Conservation (phyloP, 2,329 filamentous ascomycete genomes). For the Fusarium cyanostomum region DNA sequence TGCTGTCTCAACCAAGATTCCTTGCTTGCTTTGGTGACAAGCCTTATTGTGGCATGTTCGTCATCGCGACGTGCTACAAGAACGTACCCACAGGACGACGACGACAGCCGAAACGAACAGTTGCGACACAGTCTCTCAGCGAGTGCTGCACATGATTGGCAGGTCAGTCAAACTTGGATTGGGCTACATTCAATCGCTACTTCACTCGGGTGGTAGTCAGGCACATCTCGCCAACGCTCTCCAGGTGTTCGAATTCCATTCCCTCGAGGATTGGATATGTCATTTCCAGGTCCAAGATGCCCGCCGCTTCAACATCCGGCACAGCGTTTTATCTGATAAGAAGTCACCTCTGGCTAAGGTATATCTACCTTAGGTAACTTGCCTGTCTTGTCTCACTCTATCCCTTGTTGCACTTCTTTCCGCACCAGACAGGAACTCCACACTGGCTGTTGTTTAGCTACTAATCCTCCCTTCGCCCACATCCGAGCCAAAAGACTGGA, state of each 20-base stretch:
- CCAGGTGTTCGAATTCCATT: background rate
- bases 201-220: background rate
- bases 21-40: conserved; percentile 18
- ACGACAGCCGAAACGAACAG: conserved; percentile 18
- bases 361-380: too few species aligned
- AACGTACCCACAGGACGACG: conserved; percentile 11
- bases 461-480: conserved; percentile 13
- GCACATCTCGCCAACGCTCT: background rate
- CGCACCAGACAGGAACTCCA: too few species aligned
- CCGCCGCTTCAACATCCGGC: too few species aligned
- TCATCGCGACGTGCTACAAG: conserved; percentile 25
- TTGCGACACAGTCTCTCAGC: conserved; percentile 12
- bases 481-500: background rate
- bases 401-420: background rate
- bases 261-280: too few species aligned
- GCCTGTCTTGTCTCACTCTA: conserved; percentile 9
- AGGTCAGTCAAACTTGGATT: background rate
- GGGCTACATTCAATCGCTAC: conserved; percentile 1
- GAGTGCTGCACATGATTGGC: conserved; percentile 8
- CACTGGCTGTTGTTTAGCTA: background rate
- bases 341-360: too few species aligned
- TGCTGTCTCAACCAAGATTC: conserved; percentile 24
- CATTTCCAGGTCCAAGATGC: too few species aligned
- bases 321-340: too few species aligned
- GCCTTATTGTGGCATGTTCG: conserved; percentile 6